These are phyloP conservation scores for Calcarisporium arbuscula DNA, from an alignment of 2,329 filamentous ascomycete species.

Conservation along the genomic window DNA sequence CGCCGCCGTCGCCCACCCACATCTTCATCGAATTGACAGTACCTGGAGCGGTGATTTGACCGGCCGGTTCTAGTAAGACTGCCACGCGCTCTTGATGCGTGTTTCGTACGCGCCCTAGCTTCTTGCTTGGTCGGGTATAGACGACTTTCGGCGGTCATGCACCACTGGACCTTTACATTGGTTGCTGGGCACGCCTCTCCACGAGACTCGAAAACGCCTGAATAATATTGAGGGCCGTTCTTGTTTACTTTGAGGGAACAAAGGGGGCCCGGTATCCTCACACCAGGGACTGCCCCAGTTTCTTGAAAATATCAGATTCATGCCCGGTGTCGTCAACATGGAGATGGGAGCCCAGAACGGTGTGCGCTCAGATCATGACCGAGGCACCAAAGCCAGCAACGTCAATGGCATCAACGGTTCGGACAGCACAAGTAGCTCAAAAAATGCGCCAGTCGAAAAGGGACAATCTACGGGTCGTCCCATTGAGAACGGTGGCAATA, in stretches of 20 bases:
- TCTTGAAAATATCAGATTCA: conserved; percentile 19
- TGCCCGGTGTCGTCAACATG: conserved; percentile 50
- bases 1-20: no score
- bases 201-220: conserved; percentile 14
- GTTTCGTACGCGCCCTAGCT: conserved; percentile 8
- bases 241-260: background rate
- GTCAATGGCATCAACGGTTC: conserved; percentile 39
- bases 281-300: background rate
- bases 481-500: conserved; percentile 8
- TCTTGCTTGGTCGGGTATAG: conserved; percentile 15
- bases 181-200: conserved; percentile 9
- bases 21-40: no score
- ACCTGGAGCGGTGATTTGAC: no score
- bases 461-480: conserved; percentile 17
- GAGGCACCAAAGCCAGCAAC: conserved; percentile 32
- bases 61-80: no score
- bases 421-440: conserved; percentile 15
- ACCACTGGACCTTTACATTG: conserved; percentile 11
- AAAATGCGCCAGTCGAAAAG: conserved; percentile 26
- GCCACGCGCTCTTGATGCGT: conserved; percentile 7
- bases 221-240: background rate
- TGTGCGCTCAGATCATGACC: conserved; percentile 49
- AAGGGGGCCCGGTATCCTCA: no score
- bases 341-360: conserved; percentile 48
- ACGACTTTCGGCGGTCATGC: conserved; percentile 16